Conservation (phyloP, 805 yeast genomes). For the Wickerhamomyces tratensis region DNA sequence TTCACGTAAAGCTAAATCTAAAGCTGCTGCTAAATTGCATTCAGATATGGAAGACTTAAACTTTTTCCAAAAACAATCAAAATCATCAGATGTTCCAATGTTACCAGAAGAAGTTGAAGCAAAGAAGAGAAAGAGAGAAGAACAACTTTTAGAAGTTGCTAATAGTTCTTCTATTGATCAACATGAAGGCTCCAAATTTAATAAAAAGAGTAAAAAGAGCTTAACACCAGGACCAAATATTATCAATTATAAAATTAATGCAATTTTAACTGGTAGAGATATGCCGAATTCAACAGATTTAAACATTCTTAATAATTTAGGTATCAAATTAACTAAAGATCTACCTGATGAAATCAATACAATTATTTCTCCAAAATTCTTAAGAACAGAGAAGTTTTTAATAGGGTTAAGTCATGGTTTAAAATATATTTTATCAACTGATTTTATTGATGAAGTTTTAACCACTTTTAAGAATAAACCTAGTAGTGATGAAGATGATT, state of each 20-base stretch:
- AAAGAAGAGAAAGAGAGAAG: slow-evolving; percentile 19
- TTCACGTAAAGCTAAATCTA: slow-evolving; percentile 48
- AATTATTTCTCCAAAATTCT: slow-evolving; percentile 69
- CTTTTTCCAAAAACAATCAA: slow-evolving; percentile 46
- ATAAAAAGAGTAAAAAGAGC: slow-evolving; percentile 8
- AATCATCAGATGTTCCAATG: slow-evolving; percentile 26
- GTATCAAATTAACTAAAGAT: slow-evolving; percentile 38
- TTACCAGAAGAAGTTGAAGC: slow-evolving; percentile 31
- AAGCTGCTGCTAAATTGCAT: slow-evolving; percentile 59
- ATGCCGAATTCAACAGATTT: slow-evolving; percentile 32
- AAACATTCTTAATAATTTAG: slow-evolving; percentile 35
- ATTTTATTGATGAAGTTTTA: slow-evolving; percentile 38
- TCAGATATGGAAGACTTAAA: slow-evolving; percentile 61
- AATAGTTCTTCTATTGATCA: not conserved
- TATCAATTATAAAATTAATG: slow-evolving; percentile 30
- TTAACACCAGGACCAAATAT: slow-evolving; percentile 8
- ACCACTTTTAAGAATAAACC: slow-evolving; percentile 17
- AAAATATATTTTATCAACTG: slow-evolving; percentile 43
- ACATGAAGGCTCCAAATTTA: slow-evolving; percentile 2
- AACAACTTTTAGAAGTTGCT: slow-evolving; percentile 5
- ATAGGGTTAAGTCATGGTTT: slow-evolving; percentile 49
- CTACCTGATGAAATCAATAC: slow-evolving; percentile 29
- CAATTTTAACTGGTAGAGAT: slow-evolving; percentile 62
- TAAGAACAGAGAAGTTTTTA: slow-evolving; percentile 83
- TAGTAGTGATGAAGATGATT: slow-evolving; percentile 5